phyloP scores from a whole-genome alignment of 1,284 basidiomycete genomes.

The Apiotrichum montevideense region DNA sequence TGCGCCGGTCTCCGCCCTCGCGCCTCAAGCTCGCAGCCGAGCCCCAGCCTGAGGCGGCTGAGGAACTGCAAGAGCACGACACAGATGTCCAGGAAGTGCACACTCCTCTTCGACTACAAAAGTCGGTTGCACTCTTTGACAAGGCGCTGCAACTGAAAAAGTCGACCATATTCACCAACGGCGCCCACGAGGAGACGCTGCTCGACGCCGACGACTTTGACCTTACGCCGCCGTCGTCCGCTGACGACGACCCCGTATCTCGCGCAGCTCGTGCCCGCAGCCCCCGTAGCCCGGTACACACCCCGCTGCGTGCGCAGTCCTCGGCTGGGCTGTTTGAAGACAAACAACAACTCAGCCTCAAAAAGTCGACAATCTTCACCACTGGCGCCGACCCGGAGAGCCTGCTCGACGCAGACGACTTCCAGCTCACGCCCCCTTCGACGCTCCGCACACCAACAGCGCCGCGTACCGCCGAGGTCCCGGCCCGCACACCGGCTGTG shows the following conservation, averaged over 20 bases:
- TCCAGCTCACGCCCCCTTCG: conserved; percentile 12
- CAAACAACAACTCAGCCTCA: neutral
- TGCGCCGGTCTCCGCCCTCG: neutral
- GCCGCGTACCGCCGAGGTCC: neutral
- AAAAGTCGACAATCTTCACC: neutral
- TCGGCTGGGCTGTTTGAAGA: neutral
- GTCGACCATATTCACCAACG: neutral
- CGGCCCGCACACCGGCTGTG: no score
- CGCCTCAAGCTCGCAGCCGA: neutral
- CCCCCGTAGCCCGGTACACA: neutral
- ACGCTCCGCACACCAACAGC: neutral
- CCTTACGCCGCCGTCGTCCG: conserved; percentile 10
- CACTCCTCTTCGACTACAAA: neutral
- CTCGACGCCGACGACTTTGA: conserved; percentile 14
- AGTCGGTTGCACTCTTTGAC: neutral
- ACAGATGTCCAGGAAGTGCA: neutral
- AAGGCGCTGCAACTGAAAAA: neutral
- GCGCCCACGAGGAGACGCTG: neutral
- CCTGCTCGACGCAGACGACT: conserved; percentile 12
- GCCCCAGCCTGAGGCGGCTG: no score
- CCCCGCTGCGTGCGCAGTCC: neutral
- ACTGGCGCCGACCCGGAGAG: neutral
- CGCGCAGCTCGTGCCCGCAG: neutral
- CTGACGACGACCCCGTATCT: neutral
- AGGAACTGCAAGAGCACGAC: no score